A percentile compares a stretch with the other conserved stretches of the same genome.
phyloP scores from a whole-genome alignment of 2,329 filamentous ascomycete genomes.

The Colletotrichum paranaense region DNA sequence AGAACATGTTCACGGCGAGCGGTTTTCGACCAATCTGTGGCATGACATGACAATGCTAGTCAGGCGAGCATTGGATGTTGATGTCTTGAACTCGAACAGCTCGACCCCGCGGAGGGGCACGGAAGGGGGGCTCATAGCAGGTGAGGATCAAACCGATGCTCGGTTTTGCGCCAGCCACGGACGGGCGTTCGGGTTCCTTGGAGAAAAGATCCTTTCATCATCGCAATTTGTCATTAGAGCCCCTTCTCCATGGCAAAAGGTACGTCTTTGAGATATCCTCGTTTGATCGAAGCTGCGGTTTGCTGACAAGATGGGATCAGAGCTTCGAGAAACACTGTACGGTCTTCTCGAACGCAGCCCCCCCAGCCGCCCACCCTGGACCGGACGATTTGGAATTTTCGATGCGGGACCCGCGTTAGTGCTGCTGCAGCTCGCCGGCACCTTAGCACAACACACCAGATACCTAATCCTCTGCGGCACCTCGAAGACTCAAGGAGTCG shows the following conservation, averaged over 20 bases:
- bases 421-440: conserved; percentile 26
- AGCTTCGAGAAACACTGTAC: conserved; percentile 13
- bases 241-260: not conserved
- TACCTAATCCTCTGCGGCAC: not conserved
- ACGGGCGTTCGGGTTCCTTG: not conserved
- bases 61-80: conserved; percentile 9
- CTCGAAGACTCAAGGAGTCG: conserved; percentile 1
- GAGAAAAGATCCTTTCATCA: not conserved
- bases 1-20: not conserved
- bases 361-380: not conserved
- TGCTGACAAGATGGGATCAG: conserved; percentile 4
- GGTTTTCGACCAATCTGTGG: not conserved
- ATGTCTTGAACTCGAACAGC: conserved; percentile 24
- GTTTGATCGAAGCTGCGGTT: not conserved
- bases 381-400: conserved; percentile 33
- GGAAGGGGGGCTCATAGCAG: not conserved
- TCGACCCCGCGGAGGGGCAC: conserved; percentile 19
- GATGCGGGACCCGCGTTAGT: conserved; percentile 27
- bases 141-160: conserved; percentile 16
- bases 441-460: not conserved
- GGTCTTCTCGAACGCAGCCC: conserved; percentile 15
- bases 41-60: not conserved
- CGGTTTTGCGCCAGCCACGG: not conserved
- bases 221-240: conserved; percentile 20
- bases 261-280: not conserved